phyloP scores from a whole-genome alignment of 2,329 filamentous ascomycete species.

The Domatiomyces globalis region DNA sequence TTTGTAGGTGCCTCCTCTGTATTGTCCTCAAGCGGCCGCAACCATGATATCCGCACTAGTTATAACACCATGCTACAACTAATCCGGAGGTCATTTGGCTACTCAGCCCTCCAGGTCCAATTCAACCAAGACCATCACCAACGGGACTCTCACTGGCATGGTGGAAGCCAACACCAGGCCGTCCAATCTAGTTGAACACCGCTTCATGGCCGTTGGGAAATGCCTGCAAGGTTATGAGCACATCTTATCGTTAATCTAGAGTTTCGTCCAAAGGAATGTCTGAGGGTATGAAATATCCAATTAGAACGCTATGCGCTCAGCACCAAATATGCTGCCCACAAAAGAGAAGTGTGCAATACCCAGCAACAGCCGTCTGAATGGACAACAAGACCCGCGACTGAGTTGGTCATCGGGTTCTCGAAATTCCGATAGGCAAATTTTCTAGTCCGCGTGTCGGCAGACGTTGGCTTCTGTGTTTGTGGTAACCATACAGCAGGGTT shows the following conservation, averaged over 20 bases:
- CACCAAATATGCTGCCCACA: constrained; percentile 52
- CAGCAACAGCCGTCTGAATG: constrained; percentile 57
- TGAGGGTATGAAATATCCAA: constrained; percentile 50
- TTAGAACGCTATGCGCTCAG: too few relatives aligned
- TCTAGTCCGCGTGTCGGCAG: constrained; percentile 33
- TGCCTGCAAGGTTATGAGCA: constrained; percentile 52
- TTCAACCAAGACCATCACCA: too few relatives aligned
- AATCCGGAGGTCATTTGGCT: too few relatives aligned
- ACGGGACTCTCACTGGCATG: constrained; percentile 28
- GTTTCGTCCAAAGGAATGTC: constrained; percentile 32
- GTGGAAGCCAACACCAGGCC: constrained; percentile 59
- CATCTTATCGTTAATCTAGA: constrained; percentile 46
- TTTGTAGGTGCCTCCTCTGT: too few relatives aligned
- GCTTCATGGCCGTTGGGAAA: constrained; percentile 53
- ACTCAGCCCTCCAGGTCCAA: too few relatives aligned
- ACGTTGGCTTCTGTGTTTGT: constrained; percentile 22
- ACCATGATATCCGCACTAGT: too few relatives aligned
- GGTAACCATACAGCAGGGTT: constrained; percentile 50
- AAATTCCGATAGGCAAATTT: constrained; percentile 48
- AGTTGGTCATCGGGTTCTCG: constrained; percentile 50
- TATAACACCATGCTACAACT: too few relatives aligned
- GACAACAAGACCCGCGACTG: constrained; percentile 54
- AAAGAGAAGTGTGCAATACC: constrained; percentile 64
- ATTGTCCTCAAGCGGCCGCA: too few relatives aligned
- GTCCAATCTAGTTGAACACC: constrained; percentile 48